Evolutionary conservation across 2,329 filamentous ascomycete genomes (phyloP).

Genomic region (Colletotrichum salicis): DNA sequence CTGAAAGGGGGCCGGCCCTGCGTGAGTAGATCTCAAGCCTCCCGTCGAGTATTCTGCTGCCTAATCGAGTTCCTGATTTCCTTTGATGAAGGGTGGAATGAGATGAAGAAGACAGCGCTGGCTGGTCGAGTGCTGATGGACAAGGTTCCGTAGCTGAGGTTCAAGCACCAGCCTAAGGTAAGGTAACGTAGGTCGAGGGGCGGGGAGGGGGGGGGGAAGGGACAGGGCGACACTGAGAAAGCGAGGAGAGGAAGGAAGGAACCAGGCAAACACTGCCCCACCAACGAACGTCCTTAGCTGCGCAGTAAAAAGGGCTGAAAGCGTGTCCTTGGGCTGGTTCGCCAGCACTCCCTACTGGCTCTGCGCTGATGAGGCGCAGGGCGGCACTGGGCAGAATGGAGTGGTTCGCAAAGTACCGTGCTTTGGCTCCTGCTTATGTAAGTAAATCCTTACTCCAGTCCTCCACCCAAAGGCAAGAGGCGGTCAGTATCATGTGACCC

Average conservation of each 20-base stretch:
- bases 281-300: constrained; percentile 22
- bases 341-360: constrained; percentile 1
- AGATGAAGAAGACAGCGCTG: constrained; percentile 20
- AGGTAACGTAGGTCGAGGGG: not conserved
- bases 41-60: constrained; percentile 29
- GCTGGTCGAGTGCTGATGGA: constrained; percentile 16
- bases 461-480: not conserved
- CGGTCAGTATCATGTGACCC: constrained; percentile 16
- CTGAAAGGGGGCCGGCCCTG: constrained; percentile 12
- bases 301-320: constrained; percentile 13
- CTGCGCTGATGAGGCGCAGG: constrained; percentile 16
- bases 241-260: not conserved
- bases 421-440: constrained; percentile 20
- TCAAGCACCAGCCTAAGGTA: not conserved
- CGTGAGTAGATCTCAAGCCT: not conserved
- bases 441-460: not conserved
- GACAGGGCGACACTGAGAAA: not conserved
- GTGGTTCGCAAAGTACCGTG: constrained; percentile 23
- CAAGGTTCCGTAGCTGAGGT: constrained; percentile 13
- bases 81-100: constrained; percentile 32
- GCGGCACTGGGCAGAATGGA: constrained; percentile 14
- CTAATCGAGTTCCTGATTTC: constrained; percentile 26
- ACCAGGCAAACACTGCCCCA: constrained; percentile 22
- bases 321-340: constrained; percentile 6
- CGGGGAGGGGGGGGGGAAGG: not conserved